These are phyloP conservation scores for Alectoria sarmentosa DNA, from an alignment of 495 filamentous ascomycete species.

Conservation along the genomic window DNA sequence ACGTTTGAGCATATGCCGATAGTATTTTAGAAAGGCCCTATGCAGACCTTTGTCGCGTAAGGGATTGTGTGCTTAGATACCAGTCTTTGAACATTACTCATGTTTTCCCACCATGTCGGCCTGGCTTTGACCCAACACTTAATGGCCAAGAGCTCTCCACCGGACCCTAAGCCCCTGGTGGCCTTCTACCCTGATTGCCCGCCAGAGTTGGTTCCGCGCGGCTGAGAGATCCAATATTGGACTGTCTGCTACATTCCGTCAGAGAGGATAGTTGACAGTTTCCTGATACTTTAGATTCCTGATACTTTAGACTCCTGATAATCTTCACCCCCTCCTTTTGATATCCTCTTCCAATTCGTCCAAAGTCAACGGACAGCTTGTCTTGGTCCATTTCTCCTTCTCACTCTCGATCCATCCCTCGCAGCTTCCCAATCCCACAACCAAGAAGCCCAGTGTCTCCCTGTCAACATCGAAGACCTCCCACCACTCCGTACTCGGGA, in stretches of 20 bases:
- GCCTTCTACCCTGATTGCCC: no score
- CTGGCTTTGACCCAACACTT: no score
- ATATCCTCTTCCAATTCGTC: constrained; percentile 56
- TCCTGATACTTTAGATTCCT: neutral
- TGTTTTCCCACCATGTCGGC: no score
- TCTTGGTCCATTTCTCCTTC: constrained; percentile 38
- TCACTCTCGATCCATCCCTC: constrained; percentile 60
- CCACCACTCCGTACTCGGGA: constrained; percentile 88
- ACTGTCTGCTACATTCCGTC: neutral
- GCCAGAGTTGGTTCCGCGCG: neutral
- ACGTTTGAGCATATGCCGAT: no score
- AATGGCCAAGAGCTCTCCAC: no score
- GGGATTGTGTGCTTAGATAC: no score
- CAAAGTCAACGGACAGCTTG: constrained; percentile 35
- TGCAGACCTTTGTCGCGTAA: no score
- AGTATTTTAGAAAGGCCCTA: no score
- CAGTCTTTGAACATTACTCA: no score
- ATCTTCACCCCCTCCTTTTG: constrained; percentile 38
- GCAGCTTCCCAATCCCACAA: constrained; percentile 77
- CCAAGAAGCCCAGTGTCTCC: constrained; percentile 90
- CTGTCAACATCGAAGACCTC: constrained; percentile 97
- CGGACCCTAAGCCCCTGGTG: neutral
- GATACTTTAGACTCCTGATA: no score
- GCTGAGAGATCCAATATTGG: neutral
- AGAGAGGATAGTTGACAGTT: neutral